A percentile compares a stretch with the other conserved stretches of the same genome.
These are phyloP conservation scores for Sporothrix luriei DNA, from an alignment of 2,329 filamentous ascomycete genomes.

Conservation along the genomic window DNA sequence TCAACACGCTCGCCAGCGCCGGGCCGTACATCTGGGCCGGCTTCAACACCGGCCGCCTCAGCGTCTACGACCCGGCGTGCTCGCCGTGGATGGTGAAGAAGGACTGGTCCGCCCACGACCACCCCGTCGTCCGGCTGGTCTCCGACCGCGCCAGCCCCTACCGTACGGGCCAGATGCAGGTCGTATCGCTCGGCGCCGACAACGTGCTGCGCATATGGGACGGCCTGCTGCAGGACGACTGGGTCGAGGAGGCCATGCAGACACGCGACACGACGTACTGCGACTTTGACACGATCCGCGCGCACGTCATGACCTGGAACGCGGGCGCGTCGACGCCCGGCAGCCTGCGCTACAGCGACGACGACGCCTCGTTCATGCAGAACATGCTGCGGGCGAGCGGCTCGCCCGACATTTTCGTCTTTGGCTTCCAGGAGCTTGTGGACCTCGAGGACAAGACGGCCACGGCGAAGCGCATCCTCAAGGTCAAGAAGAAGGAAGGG, in stretches of 20 bases:
- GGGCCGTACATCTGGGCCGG: constrained; percentile 87
- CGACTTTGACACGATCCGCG: constrained; percentile 77
- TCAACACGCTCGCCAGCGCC: constrained; percentile 80
- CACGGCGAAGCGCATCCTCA: constrained; percentile 93
- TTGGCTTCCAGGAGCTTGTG: constrained; percentile 98
- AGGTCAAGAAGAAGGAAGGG: constrained; percentile 82
- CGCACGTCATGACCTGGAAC: constrained; percentile 91
- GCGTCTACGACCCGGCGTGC: constrained; percentile 81
- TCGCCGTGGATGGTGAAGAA: constrained; percentile 91
- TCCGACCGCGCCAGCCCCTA: constrained; percentile 82
- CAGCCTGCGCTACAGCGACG: constrained; percentile 69
- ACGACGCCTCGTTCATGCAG: constrained; percentile 77
- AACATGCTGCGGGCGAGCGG: constrained; percentile 75
- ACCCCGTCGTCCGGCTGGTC: constrained; percentile 75
- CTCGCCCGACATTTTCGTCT: constrained; percentile 86
- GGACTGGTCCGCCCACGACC: constrained; percentile 90
- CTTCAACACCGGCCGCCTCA: constrained; percentile 91
- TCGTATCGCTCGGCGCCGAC: constrained; percentile 84
- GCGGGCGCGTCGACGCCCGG: constrained; percentile 93
- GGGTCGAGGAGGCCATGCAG: constrained; percentile 90
- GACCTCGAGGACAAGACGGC: constrained; percentile 97
- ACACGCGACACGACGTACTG: constrained; percentile 80
- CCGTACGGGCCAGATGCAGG: constrained; percentile 79
- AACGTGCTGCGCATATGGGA: constrained; percentile 87
- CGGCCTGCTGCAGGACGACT: constrained; percentile 88